Base-by-base conservation (phyloP, 352 stramenopile species). In the Globisporangium barbulae region DNA sequence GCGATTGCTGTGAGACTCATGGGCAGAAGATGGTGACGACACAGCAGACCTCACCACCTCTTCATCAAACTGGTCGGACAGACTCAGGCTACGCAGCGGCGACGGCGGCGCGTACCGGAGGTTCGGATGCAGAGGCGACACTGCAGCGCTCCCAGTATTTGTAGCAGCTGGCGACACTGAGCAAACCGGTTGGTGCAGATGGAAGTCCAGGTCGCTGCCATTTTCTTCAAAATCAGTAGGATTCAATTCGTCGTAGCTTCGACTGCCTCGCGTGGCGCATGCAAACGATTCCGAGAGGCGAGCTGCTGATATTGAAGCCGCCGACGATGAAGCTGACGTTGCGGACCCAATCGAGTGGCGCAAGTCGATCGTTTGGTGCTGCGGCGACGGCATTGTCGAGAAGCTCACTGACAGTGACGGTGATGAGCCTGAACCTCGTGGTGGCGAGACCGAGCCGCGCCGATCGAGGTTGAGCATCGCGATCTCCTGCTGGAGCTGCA, bases 401-500 rank as follows among this genome's bases (percentile, higher is more conserved):
- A 44, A 54, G 12, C n/a, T 21, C 1, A 10, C 33, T 8, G 58
- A 57, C n/a, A 35, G 15, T 2, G 21, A 37, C 0, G 42, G 10
- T 9, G 15, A 37, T 19, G 22, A 31, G 5, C 45, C 21, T 41
- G 31, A 30, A 4, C 35, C 49, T 5, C 33, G 33, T 45, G 22
- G 21, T 21, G 45, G n/a, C 3, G 53, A 62, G n/a, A 48, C 10
- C 0, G 45, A 61, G 7, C 53, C 42, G 17, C 72, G 69, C 21
- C 74, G 70, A 41, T 91, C 79, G 0, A 92, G 63, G 66, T 90
- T 89, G 35, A 93, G 71, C 84, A 94, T 91, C 10, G 84, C 84
- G 22, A 94, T 64, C 59, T 93, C 86, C 64, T 94, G 82, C 52
- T 94, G 83, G 31, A 93, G 64, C 63, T 92, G 79, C 4, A 93